phyloP scores from a whole-genome alignment of 2,329 filamentous ascomycete species.

The Ceratocystis colombiana region DNA sequence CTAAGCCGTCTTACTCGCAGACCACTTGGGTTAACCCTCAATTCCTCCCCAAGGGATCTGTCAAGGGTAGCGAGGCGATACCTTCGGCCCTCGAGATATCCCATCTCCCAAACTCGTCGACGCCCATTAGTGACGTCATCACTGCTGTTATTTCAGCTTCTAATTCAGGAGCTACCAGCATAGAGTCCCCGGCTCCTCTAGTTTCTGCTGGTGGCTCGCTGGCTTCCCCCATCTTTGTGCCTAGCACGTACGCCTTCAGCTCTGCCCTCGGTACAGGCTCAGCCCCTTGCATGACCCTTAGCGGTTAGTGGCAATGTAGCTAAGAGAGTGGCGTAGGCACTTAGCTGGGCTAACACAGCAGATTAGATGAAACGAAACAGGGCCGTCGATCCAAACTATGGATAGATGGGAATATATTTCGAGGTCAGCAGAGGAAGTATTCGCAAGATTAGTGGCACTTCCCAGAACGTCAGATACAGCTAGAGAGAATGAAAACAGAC shows the following conservation, averaged over 20 bases:
- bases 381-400: neutral
- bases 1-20: neutral
- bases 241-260: neutral
- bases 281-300: neutral
- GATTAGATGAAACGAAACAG: neutral
- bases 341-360: neutral
- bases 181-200: neutral
- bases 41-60: neutral
- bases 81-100: neutral
- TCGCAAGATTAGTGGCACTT: too few species aligned
- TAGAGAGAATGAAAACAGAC: too few species aligned
- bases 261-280: neutral
- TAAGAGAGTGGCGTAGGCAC: neutral
- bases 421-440: too few species aligned
- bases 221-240: neutral
- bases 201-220: neutral
- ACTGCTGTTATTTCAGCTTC: neutral
- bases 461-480: too few species aligned
- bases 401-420: too few species aligned
- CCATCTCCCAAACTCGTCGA: conserved; percentile 5
- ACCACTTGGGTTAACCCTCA: conserved; percentile 6
- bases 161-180: neutral
- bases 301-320: neutral
- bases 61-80: neutral
- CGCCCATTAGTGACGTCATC: neutral